These are phyloP conservation scores for Gloeopeniophorella convolvens DNA, from an alignment of 768 basidiomycete species.

Conservation along the genomic window DNA sequence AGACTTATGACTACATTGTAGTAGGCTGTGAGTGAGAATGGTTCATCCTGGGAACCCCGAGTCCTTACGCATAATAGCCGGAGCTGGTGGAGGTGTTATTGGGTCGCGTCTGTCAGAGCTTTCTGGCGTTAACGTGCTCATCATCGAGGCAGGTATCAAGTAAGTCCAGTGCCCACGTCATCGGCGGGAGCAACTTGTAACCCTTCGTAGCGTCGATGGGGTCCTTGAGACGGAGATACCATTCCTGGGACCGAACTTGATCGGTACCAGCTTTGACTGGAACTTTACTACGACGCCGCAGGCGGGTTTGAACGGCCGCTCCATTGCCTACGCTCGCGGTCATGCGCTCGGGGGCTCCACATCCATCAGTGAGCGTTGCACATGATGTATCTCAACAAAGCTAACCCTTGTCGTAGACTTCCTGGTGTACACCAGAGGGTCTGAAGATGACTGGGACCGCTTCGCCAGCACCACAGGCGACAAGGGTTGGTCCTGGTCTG, in stretches of 20 bases:
- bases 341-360: conserved; percentile 3
- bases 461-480: conserved; percentile 26
- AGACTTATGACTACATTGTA: conserved; percentile 8
- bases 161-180: background rate
- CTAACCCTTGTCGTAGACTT: conserved; percentile 21
- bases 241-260: background rate
- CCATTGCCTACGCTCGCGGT: conserved; percentile 2
- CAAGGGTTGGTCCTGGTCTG: conserved; percentile 24
- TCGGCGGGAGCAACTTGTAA: background rate
- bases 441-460: conserved; percentile 24
- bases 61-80: background rate
- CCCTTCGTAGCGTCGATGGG: background rate
- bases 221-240: background rate
- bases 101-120: conserved; percentile 1
- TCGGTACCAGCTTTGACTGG: conserved; percentile 1
- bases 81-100: background rate
- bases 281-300: conserved; percentile 7
- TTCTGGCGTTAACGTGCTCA: background rate
- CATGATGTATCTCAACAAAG: background rate
- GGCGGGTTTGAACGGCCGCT: conserved; percentile 2
- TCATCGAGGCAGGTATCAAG: conserved; percentile 6
- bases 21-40: conserved; percentile 1
- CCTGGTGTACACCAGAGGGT: conserved; percentile 26
- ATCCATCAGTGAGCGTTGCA: background rate
- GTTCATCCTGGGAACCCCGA: background rate